Base-by-base conservation (phyloP, 768 basidiomycete species). In the Infundibulicybe gibba region DNA sequence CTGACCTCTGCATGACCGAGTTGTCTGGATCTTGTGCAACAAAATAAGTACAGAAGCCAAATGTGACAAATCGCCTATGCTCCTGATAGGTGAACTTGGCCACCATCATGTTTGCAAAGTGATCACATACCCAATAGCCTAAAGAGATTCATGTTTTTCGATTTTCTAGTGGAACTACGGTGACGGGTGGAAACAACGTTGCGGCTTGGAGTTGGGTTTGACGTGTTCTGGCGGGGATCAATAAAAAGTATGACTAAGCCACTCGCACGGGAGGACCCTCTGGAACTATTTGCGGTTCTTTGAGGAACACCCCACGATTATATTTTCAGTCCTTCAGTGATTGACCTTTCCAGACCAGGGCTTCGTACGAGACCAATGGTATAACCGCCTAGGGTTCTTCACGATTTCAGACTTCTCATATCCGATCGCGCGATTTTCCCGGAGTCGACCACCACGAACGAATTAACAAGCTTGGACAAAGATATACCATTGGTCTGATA, bases 1-100 rank as follows among this genome's bases (percentile, higher is more conserved):
- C 90, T 71, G 54, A 86, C 94, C 94, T 80, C 94, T 77, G 81
- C 93, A 95, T 76, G 94, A 95, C 53, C 92, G 84, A 48, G 90
- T 77, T 21, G 82, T 85, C 54, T 88, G 85, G 47, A 97, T 94
- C 77, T 97, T 97, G 66, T 94, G 92, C 56, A 97, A 64, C 54
- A 97, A 74, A 60, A 97, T 94, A 66, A 93, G 74, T 64, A 97
- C 95, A 50, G 93, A 95, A 52, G 90, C 92, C 68, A 97, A 71
- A 70, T 97, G 94, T 62, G 93, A 85, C 67, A 97, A 61, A 70
- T 97, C 94, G 65, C 90, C 93, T 88, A 56, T 39, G 30, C 46
- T 42, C 30, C 35, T 45, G 38, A 35, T 45, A 31, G 46, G 35
- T 16, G 43, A 33, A 16, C 41, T 19, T 11, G n/a, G 39, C 19